Conservation (phyloP, 2,329 filamentous ascomycete genomes). For the Didymella lethalis region DNA sequence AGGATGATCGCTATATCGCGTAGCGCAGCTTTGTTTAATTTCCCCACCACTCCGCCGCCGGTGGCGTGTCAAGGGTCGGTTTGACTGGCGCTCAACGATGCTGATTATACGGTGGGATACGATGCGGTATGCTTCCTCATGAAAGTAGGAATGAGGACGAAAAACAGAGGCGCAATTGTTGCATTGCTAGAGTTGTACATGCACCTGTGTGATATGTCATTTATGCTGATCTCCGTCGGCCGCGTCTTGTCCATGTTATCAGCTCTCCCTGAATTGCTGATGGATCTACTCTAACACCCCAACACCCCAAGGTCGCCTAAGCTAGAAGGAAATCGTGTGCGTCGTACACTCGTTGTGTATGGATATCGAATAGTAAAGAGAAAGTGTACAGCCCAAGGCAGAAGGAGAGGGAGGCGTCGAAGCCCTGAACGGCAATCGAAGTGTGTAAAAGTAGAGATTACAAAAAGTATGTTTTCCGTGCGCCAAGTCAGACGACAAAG, state of each 20-base stretch:
- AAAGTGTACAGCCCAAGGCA: background rate
- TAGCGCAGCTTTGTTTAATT: slow-evolving; percentile 3
- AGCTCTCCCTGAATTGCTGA: background rate
- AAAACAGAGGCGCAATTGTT: background rate
- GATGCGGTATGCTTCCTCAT: background rate
- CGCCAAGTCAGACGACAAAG: slow-evolving; percentile 9
- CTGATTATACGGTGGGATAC: background rate
- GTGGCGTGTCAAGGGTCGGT: background rate
- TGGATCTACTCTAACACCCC: background rate
- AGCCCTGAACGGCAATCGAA: slow-evolving; percentile 24
- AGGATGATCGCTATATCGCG: slow-evolving; percentile 11
- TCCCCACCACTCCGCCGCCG: background rate
- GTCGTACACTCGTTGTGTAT: slow-evolving; percentile 37
- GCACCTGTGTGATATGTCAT: slow-evolving; percentile 1
- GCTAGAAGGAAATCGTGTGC: slow-evolving; percentile 34
- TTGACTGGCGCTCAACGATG: background rate
- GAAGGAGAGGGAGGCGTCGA: slow-evolving; percentile 19
- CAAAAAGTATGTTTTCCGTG: slow-evolving; percentile 21
- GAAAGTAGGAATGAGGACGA: background rate
- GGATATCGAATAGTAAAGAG: slow-evolving; percentile 24
- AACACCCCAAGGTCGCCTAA: slow-evolving; percentile 1
- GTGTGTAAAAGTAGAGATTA: slow-evolving; percentile 28
- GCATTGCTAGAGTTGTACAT: slow-evolving; percentile 5
- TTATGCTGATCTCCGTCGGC: background rate
- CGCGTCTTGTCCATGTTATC: background rate